Evolutionary conservation across 768 basidiomycete species (phyloP).

Genomic region (Galerina sulciceps): DNA sequence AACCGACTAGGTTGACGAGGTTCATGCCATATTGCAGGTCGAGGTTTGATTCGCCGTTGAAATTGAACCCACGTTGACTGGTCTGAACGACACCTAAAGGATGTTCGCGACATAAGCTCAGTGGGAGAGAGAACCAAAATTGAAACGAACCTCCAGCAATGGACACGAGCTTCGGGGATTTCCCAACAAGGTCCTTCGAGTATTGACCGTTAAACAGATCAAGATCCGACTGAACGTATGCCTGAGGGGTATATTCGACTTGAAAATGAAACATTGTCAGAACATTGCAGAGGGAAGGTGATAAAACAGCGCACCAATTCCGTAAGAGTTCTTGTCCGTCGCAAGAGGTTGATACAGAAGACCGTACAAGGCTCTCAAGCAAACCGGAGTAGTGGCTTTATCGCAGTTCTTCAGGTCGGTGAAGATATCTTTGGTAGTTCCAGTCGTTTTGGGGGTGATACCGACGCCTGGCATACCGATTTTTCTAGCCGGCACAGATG

Average conservation of each 20-base stretch:
- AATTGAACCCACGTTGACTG: constrained; percentile 34
- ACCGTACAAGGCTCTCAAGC: constrained; percentile 42
- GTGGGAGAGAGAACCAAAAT: constrained; percentile 5
- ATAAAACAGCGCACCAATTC: constrained; percentile 31
- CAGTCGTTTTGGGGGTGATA: constrained; percentile 26
- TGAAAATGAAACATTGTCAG: neutral
- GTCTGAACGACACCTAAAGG: constrained; percentile 44
- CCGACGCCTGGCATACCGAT: constrained; percentile 29
- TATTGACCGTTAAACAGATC: constrained; percentile 44
- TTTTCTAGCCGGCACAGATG: constrained; percentile 11
- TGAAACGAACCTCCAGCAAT: constrained; percentile 32
- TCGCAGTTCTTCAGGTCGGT: constrained; percentile 33
- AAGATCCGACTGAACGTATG: constrained; percentile 48
- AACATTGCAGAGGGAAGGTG: neutral
- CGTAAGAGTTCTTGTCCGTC: constrained; percentile 37
- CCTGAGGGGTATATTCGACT: constrained; percentile 59
- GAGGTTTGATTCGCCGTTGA: constrained; percentile 57
- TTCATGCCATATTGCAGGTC: constrained; percentile 59
- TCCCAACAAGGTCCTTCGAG: constrained; percentile 33
- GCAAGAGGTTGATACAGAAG: constrained; percentile 34
- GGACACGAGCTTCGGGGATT: constrained; percentile 35
- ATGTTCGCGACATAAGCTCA: neutral
- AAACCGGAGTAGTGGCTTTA: constrained; percentile 37
- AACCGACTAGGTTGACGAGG: constrained; percentile 34
- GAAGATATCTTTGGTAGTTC: constrained; percentile 17